Base-by-base conservation (phyloP, 2,329 filamentous ascomycete genomes). In the Fusarium gaditjirri region DNA sequence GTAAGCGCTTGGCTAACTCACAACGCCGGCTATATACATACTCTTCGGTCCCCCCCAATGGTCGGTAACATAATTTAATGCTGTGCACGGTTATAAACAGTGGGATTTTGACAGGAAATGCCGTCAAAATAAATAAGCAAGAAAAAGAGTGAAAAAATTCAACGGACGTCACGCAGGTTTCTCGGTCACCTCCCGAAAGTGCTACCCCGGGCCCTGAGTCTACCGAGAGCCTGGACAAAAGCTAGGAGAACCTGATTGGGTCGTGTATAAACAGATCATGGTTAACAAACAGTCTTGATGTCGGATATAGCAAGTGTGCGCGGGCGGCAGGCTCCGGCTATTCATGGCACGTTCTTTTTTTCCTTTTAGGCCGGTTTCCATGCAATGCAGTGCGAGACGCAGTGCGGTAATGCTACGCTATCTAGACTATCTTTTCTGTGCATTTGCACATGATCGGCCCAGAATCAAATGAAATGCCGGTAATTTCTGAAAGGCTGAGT, bases 131-230 rank as follows among this genome's bases (percentile, higher is more conserved):
- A 46, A 66, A 59, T 31, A 41, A 35, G 33, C 21, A 49, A 31
- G 23, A 17, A 23, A 16, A 61, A 33, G 27, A 61, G 36, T 41
- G 36, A 55, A 36, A 36, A 53, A 67, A 38, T 29, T 23, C 33
- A 41, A 44, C 67, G 36, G 36, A 52, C 35, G 53, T 70, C 65
- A 70, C 62, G 60, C 70, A 70, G 47, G 56, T 63, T 63, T 61
- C 65, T 72, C 69, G 70, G 70, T 61, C 70, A 69, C 56, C 70
- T 73, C 65, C 70, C 70, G 70, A 72, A 67, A 65, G 63, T 71
- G 58, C 47, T 64, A 72, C 63, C 49, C 69, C 63, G 27, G 55
- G 59, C 23, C 43, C 29, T 41, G 27, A 53, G 36, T 50, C 50
- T 57, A 52, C 65, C 43, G 39, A 56, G 57, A 44, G 29, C 55